Percentiles rank a stretch among this genome's conserved stretches.
Conservation (phyloP, 2,329 filamentous ascomycete genomes). For the Chaetomium globosum region DNA sequence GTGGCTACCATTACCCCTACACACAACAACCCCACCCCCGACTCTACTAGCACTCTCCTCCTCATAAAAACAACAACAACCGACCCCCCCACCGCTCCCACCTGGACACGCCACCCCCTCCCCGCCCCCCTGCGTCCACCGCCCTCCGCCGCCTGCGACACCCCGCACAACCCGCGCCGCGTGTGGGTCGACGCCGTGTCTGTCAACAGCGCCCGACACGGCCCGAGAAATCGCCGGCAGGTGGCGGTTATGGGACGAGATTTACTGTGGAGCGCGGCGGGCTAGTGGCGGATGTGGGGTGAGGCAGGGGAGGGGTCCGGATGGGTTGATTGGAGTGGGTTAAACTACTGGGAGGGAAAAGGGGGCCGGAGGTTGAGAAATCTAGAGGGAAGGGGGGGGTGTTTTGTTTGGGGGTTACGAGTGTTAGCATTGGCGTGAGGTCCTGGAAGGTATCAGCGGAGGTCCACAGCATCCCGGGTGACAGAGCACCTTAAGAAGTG, state of each 20-base stretch:
- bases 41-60: not conserved
- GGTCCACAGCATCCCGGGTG: too few species aligned
- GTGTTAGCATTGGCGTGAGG: not conserved
- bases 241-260: slow-evolving; percentile 9
- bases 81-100: not conserved
- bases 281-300: slow-evolving; percentile 18
- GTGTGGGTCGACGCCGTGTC: slow-evolving; percentile 13
- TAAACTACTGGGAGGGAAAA: not conserved
- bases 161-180: not conserved
- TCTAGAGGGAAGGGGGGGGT: not conserved
- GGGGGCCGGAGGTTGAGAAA: not conserved
- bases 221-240: not conserved
- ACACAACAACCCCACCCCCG: not conserved
- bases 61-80: not conserved
- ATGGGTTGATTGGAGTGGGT: slow-evolving; percentile 24
- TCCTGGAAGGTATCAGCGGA: too few species aligned
- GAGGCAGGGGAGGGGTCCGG: not conserved
- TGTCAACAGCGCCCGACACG: not conserved
- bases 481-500: too few species aligned
- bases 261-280: slow-evolving; percentile 7
- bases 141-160: not conserved
- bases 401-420: too few species aligned
- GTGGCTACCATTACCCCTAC: too few species aligned
- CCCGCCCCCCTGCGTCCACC: not conserved
- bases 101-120: not conserved